Evolutionary conservation across 2,329 filamentous ascomycete species (phyloP), one percentile per base, ranked within the genome.

Genomic region (Ceratocystis eucalypticola): DNA sequence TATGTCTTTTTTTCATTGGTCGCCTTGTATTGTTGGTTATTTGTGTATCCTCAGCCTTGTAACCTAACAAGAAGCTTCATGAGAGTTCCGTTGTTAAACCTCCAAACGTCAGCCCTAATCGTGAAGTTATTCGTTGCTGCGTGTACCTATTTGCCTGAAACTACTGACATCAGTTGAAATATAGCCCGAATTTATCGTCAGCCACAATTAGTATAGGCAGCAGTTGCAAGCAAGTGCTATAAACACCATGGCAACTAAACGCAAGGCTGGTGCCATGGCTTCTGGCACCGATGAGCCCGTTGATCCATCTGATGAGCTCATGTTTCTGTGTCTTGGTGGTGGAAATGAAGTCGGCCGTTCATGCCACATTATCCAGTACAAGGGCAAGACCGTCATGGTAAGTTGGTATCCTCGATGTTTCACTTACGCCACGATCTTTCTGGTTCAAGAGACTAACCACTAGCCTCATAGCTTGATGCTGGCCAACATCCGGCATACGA

Each of bases 321-420:
- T 91, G 78, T 99, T 99, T 73, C 83, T 96, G 65, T 95, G 91
- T 72, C 80, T 99, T 46, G 94, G 94, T 69, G 94, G 94, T 69
- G 94, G 94, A 71, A 97, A 96, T 75, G 94, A 99, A 77, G 94
- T 99, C 69, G 94, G 94, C 65, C 84, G 94, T 70, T 97, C 94
- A 70, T 97, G 94, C 76, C 94, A 99, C 75, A 96, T 99, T 71
- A 86, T 99, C 68, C 91, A 97, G 74, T 99, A 99, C 83, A 99
- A 97, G 78, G 94, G 94, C 69, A 99, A 99, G 77, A 97, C 93
- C 5, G 91, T 99, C 71, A 99, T 99, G 94, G 91, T 95, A 79
- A 71, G 73, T 64, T 28, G 46, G 3, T 2, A 25, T 30, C 22
- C 5, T 37, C 4, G 55, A 20, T 17, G 55, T 8, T 59, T 30